These are phyloP conservation scores for Geotrichum citri-aurantii DNA, from an alignment of 1,139 yeast genomes.

Conservation along the genomic window DNA sequence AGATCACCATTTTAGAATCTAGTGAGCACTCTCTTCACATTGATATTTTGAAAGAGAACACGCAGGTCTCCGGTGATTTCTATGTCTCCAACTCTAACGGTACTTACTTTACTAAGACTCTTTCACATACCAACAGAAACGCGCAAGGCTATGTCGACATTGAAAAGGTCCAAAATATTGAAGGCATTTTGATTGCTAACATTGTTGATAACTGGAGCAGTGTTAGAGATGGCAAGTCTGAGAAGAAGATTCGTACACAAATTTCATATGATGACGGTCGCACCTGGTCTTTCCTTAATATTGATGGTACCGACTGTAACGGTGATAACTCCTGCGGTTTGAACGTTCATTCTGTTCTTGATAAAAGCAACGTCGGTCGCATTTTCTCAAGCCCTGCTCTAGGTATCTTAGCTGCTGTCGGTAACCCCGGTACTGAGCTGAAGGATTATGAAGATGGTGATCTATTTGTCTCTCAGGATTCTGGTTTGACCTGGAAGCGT, in stretches of 20 bases:
- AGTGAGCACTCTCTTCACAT: slow-evolving; percentile 52
- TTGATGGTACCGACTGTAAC: slow-evolving; percentile 42
- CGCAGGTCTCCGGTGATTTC: slow-evolving; percentile 37
- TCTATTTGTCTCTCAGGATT: slow-evolving; percentile 64
- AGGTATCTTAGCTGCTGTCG: slow-evolving; percentile 55
- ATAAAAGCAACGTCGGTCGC: slow-evolving; percentile 51
- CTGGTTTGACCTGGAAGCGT: slow-evolving; percentile 65
- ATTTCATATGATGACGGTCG: slow-evolving; percentile 62
- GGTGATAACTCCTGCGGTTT: slow-evolving; percentile 48
- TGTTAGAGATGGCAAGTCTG: slow-evolving; percentile 22
- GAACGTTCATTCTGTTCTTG: slow-evolving; percentile 48
- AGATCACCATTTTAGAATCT: slow-evolving; percentile 51
- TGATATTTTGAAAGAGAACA: slow-evolving; percentile 36
- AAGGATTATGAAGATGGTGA: slow-evolving; percentile 30
- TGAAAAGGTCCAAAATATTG: slow-evolving; percentile 53
- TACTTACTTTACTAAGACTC: slow-evolving; percentile 44
- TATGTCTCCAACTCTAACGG: slow-evolving; percentile 64
- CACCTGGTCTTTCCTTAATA: slow-evolving; percentile 51
- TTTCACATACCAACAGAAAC: slow-evolving; percentile 43
- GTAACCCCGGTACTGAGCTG: slow-evolving; percentile 34
- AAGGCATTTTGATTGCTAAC: slow-evolving; percentile 67
- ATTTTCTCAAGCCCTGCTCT: slow-evolving; percentile 64
- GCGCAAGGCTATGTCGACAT: slow-evolving; percentile 40
- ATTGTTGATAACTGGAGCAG: slow-evolving; percentile 30
- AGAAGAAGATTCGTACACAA: slow-evolving; percentile 33